These are phyloP conservation scores for Cadophora sp. DNA, from an alignment of 2,329 filamentous ascomycete species.

Conservation along the genomic window DNA sequence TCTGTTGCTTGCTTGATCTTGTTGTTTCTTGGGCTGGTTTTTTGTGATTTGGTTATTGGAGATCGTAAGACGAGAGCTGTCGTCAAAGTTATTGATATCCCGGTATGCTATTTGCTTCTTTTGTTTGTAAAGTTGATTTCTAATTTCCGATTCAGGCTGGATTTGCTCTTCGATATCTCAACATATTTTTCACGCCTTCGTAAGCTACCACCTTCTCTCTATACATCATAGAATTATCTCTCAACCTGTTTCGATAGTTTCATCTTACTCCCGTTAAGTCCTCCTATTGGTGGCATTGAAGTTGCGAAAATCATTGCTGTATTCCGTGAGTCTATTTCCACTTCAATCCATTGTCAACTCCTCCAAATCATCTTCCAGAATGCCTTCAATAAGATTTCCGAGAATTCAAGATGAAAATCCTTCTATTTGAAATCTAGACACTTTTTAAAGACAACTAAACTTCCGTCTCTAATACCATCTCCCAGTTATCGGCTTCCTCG, in stretches of 20 bases:
- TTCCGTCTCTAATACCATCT: not conserved
- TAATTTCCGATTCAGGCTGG: slow-evolving; percentile 51
- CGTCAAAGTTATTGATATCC: slow-evolving; percentile 59
- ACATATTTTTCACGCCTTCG: slow-evolving; percentile 63
- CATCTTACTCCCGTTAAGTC: slow-evolving; percentile 63
- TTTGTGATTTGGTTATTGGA: slow-evolving; percentile 55
- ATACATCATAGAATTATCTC: not conserved
- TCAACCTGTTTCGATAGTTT: slow-evolving; percentile 47
- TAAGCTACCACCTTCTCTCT: slow-evolving; percentile 20
- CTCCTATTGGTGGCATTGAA: slow-evolving; percentile 59
- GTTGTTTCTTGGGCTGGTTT: slow-evolving; percentile 58
- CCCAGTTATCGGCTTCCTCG: slow-evolving; percentile 60
- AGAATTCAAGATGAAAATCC: not conserved
- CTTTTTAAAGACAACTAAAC: not conserved
- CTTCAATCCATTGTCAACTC: not conserved
- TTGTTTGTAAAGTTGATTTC: not conserved
- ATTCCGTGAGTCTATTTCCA: slow-evolving; percentile 54
- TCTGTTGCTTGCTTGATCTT: slow-evolving; percentile 65
- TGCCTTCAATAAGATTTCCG: not conserved
- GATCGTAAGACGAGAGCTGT: slow-evolving; percentile 55
- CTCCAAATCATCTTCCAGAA: not conserved
- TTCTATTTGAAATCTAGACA: not conserved
- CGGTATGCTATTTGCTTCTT: slow-evolving; percentile 49
- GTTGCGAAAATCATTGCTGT: slow-evolving; percentile 65
- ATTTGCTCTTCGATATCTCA: slow-evolving; percentile 65